A percentile compares a stretch with the other conserved stretches of the same genome.
Evolutionary conservation across 768 basidiomycete genomes (phyloP).

Genomic region (Podaxis rugospora): DNA sequence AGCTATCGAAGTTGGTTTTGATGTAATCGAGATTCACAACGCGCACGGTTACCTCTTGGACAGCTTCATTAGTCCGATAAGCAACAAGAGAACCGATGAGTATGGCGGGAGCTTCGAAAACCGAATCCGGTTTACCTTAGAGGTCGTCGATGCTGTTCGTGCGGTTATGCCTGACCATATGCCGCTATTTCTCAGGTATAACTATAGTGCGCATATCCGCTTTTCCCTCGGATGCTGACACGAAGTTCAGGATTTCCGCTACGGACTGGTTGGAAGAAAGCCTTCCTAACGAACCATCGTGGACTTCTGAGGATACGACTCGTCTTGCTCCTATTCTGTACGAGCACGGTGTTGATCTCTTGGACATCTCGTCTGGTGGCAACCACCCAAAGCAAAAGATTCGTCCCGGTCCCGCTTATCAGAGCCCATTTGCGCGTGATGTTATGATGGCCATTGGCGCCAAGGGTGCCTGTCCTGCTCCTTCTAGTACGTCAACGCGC

Average conservation of each 20-base stretch:
- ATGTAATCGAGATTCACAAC: conserved; percentile 59
- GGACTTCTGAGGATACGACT: conserved; percentile 67
- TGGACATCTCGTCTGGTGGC: conserved; percentile 71
- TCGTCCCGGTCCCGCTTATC: conserved; percentile 33
- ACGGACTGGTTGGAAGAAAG: conserved; percentile 69
- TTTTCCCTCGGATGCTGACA: not conserved
- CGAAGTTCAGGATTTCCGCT: conserved; percentile 50
- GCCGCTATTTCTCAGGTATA: conserved; percentile 68
- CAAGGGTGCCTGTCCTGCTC: not conserved
- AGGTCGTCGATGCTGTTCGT: conserved; percentile 62
- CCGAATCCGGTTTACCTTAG: conserved; percentile 55
- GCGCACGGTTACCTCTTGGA: conserved; percentile 60
- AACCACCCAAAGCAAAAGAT: conserved; percentile 39
- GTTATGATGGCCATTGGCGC: conserved; percentile 39
- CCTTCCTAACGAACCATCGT: conserved; percentile 53
- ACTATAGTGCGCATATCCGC: not conserved
- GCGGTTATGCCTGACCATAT: conserved; percentile 51
- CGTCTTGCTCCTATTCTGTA: conserved; percentile 53
- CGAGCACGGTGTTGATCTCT: conserved; percentile 65
- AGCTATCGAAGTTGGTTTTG: conserved; percentile 53
- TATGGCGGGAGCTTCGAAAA: conserved; percentile 75
- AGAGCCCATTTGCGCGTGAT: conserved; percentile 51
- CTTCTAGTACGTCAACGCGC: not conserved
- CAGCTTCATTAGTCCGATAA: conserved; percentile 52
- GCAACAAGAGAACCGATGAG: conserved; percentile 61